Conservation (phyloP, 768 basidiomycete genomes). For the Xanthoconium stramineum region DNA sequence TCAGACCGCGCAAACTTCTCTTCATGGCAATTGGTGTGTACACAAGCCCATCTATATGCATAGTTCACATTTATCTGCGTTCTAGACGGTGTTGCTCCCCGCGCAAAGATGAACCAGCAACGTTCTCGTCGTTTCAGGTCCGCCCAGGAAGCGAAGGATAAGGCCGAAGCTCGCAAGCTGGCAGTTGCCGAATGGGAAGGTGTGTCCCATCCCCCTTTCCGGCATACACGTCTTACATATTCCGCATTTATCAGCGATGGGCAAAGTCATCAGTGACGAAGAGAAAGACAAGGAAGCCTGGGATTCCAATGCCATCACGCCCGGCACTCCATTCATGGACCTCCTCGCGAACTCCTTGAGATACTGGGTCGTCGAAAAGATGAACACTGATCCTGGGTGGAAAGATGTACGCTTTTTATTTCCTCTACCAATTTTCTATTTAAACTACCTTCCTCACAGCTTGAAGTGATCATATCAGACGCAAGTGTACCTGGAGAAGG, state of each 20-base stretch:
- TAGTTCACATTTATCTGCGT: conserved; percentile 2
- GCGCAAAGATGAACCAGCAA: conserved; percentile 99
- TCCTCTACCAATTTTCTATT: neutral
- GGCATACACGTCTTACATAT: neutral
- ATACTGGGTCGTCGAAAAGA: conserved; percentile 95
- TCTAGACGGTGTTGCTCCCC: conserved; percentile 92
- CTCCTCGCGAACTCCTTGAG: conserved; percentile 82
- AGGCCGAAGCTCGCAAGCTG: conserved; percentile 83
- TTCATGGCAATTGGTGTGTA: conserved; percentile 96
- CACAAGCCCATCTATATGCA: neutral
- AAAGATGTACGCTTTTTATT: conserved; percentile 57
- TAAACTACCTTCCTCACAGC: conserved; percentile 39
- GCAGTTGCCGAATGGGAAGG: conserved; percentile 85
- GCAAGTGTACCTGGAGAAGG: conserved; percentile 97
- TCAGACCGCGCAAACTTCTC: conserved; percentile 88
- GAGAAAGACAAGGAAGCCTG: conserved; percentile 83
- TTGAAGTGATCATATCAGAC: conserved; percentile 96
- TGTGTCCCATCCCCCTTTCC: conserved; percentile 27
- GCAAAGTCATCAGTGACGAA: conserved; percentile 76
- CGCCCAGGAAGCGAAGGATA: conserved; percentile 91
- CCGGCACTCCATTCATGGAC: conserved; percentile 98
- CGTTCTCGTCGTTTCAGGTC: conserved; percentile 94
- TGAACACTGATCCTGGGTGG: conserved; percentile 96
- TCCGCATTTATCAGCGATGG: conserved; percentile 70
- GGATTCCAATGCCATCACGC: conserved; percentile 99